A percentile compares a stretch with the other conserved stretches of the same genome.
These are phyloP conservation scores for Ajuga chamaepitys DNA, from an alignment of 257 asterid species.

Conservation along the genomic window DNA sequence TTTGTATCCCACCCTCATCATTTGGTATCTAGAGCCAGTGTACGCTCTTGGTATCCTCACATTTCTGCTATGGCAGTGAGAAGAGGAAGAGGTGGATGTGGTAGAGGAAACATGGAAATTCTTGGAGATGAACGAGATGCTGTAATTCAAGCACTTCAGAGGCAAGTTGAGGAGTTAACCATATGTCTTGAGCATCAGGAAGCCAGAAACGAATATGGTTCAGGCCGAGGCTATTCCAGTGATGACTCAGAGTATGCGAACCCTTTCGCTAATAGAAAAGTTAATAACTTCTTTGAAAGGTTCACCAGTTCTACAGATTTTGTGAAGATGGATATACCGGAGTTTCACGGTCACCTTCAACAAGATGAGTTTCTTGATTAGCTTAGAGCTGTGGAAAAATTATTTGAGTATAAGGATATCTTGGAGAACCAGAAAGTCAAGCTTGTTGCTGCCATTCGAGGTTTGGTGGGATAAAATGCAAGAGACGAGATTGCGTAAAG, in stretches of 20 bases:
- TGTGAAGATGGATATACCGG: neutral
- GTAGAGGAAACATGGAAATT: constrained; percentile 8
- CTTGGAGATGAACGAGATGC: neutral
- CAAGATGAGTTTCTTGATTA: constrained; percentile 7
- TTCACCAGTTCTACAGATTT: neutral
- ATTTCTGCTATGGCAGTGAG: neutral
- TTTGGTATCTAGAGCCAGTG: neutral
- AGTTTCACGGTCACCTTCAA: constrained; percentile 8
- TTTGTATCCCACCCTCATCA: neutral
- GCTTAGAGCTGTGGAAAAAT: neutral
- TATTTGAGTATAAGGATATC: neutral
- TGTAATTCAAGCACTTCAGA: constrained; percentile 8
- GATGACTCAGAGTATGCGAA: neutral
- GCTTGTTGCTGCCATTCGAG: constrained; percentile 1
- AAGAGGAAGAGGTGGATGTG: constrained; percentile 6
- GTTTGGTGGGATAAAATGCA: constrained; percentile 6
- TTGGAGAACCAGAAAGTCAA: neutral
- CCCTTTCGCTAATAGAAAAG: neutral
- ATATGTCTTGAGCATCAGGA: neutral
- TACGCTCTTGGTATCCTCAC: neutral
- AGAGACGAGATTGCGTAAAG: no score
- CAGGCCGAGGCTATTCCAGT: neutral
- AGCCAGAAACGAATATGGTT: no score
- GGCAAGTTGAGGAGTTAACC: constrained; percentile 11
- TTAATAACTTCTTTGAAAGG: neutral